These are phyloP conservation scores for Saccharum spontaneum DNA, from an alignment of 176 grass and related monocot species.

Conservation along the genomic window DNA sequence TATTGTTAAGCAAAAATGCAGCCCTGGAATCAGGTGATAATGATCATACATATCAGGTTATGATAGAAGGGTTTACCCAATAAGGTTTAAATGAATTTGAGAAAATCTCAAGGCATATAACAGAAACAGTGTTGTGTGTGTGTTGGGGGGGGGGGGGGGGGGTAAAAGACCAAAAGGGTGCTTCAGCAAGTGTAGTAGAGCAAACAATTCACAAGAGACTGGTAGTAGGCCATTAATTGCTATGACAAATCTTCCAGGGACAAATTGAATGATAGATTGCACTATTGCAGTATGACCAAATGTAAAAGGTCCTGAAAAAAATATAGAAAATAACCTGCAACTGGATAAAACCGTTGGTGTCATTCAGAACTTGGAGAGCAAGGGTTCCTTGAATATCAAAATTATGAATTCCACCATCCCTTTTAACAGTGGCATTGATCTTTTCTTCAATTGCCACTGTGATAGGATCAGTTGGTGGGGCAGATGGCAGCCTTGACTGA, in stretches of 20 bases:
- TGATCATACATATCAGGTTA: slow-evolving; percentile 5
- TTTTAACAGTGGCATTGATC: slow-evolving; percentile 64
- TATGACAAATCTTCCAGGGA: slow-evolving; percentile 6
- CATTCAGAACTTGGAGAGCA: slow-evolving; percentile 83
- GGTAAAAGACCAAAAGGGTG: no score
- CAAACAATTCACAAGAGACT: neutral
- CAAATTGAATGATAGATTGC: neutral
- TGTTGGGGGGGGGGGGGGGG: no score
- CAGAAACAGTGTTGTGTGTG: neutral
- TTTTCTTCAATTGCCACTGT: slow-evolving; percentile 86
- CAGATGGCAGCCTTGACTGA: slow-evolving; percentile 55
- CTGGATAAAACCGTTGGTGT: slow-evolving; percentile 77
- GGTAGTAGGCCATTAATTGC: neutral
- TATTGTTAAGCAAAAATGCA: neutral
- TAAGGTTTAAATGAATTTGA: slow-evolving; percentile 12
- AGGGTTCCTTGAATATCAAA: slow-evolving; percentile 91
- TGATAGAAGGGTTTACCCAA: neutral
- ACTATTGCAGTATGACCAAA: neutral
- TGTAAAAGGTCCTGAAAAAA: slow-evolving; percentile 9
- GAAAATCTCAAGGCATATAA: neutral
- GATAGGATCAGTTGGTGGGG: slow-evolving; percentile 73
- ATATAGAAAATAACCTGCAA: slow-evolving; percentile 70
- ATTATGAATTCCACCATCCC: slow-evolving; percentile 68
- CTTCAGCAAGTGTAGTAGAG: neutral
- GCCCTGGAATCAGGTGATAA: neutral